Base-by-base conservation (phyloP, 1,139 yeast genomes). In the Debaryomyces singareniensis region DNA sequence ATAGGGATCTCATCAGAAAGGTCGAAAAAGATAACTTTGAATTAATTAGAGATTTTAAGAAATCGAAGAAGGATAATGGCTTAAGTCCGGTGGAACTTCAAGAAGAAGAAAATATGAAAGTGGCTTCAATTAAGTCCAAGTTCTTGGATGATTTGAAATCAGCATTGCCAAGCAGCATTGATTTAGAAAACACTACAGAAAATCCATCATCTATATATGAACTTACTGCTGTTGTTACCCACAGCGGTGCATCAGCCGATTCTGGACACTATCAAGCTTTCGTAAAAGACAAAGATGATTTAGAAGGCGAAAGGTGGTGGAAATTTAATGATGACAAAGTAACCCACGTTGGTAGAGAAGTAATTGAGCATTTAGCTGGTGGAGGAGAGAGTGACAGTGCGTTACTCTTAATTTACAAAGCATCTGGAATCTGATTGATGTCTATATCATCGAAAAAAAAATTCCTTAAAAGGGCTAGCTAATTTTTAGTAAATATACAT, bases 311-410 rank as follows among this genome's bases (percentile, higher is more conserved):
- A 26, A 71, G 68, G 43, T 91, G 99, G 99, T 91, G 85, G 80
- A 81, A 79, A 51, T 93, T 86, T 59, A 87, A 91, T 53, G 99
- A 91, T 54, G 95, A 89, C 56, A 81, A 82, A 52, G 95, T 93
- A n/a, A 63, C 78, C 6, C 61, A 70, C 24, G 87, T 89, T 11
- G 73, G 69, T 36, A 83, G 76, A 49, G 93, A 86, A 32, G 85
- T 75, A 51, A 76, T 91, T 38, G 96, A 86, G 51, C 60, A 73
- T 33, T 69, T 93, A 40, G 84, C 96, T 5, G 99, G 98, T 28
- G 99, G 99, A 31, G 96, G 98, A 37, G 98, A 93, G 61, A 79
- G 95, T 45, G 98, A 91, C 57, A 78, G 94, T 47, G 98, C 98
- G 2, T 73, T 91, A 57, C 79, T 93, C 38, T 69, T 89, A 42